Percentiles rank a stretch among this genome's conserved stretches.
phyloP scores from a whole-genome alignment of 164 flowering plant genomes.

The Dillenia turbinata region DNA sequence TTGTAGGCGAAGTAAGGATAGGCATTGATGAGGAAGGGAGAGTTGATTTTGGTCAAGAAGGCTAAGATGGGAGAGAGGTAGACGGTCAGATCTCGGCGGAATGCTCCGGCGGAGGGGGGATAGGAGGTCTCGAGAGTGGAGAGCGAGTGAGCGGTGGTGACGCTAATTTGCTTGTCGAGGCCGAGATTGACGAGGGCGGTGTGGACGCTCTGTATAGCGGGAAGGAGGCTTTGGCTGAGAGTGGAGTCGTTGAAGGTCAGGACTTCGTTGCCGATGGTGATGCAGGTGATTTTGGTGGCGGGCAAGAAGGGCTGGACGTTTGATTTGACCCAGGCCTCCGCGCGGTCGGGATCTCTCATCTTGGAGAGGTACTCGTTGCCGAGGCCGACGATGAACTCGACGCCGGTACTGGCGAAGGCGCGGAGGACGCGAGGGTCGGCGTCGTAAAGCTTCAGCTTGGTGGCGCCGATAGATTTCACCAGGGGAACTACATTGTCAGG shows the following conservation, averaged over 20 bases:
- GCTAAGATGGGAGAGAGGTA: conserved; percentile 31
- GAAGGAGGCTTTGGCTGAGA: conserved; percentile 32
- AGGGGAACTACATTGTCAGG: conserved; percentile 52
- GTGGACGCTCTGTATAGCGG: conserved; percentile 65
- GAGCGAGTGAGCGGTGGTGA: conserved; percentile 70
- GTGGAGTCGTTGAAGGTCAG: conserved; percentile 45
- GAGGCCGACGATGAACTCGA: conserved; percentile 48
- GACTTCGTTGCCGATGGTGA: conserved; percentile 66
- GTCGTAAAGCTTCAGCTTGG: conserved; percentile 59
- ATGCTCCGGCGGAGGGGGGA: conserved; percentile 68
- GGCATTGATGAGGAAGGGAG: conserved; percentile 65
- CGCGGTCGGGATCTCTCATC: conserved; percentile 39
- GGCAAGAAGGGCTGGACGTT: conserved; percentile 38
- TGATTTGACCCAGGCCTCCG: conserved; percentile 39
- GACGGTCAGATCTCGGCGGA: conserved; percentile 40
- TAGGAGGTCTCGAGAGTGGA: conserved; percentile 53
- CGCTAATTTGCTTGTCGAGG: conserved; percentile 47
- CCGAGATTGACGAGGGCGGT: conserved; percentile 42
- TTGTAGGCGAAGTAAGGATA: conserved; percentile 82
- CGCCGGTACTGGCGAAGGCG: conserved; percentile 50
- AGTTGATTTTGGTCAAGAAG: conserved; percentile 44
- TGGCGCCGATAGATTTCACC: conserved; percentile 44
- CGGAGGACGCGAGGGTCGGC: conserved; percentile 50
- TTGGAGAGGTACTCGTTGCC: conserved; percentile 43
- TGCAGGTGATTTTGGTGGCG: conserved; percentile 45